Base-by-base conservation (phyloP, 2,329 filamentous ascomycete genomes). In the Exophiala sideris region DNA sequence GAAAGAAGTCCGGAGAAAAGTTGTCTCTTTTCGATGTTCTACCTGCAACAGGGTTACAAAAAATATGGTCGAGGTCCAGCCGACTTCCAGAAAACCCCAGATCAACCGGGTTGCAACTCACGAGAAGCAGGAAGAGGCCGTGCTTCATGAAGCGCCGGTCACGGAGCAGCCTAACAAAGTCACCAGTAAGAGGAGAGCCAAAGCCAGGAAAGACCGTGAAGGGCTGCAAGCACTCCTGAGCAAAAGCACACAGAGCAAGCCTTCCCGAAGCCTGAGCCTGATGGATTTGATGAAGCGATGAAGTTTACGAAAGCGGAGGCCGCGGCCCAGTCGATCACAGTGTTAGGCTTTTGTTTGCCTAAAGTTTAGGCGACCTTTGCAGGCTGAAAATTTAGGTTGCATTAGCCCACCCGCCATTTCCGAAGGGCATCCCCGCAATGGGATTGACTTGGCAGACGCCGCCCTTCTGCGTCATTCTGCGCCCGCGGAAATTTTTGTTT, bases 131-230 rank as follows among this genome's bases (percentile, higher is more conserved):
- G 10, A 9, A 20, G 21, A 51, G 35, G 44, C 34, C 24, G 21
- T 21, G 7, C 18, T 32, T 42, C 21, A 36, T 11, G 32, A 35
- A 20, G 9, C 35, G 5, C 6, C 7, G 2, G 21, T 42, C n/a
- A n/a, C 33, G 12, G 52, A 50, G 12, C 45, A 41, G 16, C n/a
- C 35, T 8, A 41, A 3, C 35, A 60, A 57, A 45, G 29, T 46
- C 33, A 79, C 65, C 67, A 81, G 78, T 69, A 81, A 81, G 66
- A 79, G 80, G 62, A 70, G 79, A 61, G 77, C 78, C 20, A 82
- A 80, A 62, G 70, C 76, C 51, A 70, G 80, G 21, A 83, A 81
- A 59, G 72, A 76, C 50, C 55, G 58, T 9, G 76, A 76, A 24
- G 78, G 78, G 3, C 65, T 83, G 9, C 76, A 80, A 61, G 78